phyloP scores from a whole-genome alignment of 2,329 filamentous ascomycete genomes.

The Mariannaea sp. region DNA sequence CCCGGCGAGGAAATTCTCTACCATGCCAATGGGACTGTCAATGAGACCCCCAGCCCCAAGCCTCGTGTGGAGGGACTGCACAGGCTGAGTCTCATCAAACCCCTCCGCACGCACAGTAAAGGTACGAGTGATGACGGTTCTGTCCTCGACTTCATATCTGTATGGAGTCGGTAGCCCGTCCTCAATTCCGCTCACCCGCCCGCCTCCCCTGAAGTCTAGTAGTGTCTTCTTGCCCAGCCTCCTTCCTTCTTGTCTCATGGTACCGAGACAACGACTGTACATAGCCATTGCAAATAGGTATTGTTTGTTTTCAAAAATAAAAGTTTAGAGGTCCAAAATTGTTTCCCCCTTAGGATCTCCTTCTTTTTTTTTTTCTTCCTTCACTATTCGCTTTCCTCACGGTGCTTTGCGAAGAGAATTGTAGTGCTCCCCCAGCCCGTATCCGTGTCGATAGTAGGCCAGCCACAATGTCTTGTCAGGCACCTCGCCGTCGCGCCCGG shows the following conservation, averaged over 20 bases:
- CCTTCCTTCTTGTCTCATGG: conserved; percentile 29
- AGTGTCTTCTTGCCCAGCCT: background rate
- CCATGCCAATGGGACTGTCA: conserved; percentile 49
- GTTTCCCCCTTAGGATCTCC: too few species aligned
- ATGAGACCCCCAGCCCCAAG: conserved; percentile 47
- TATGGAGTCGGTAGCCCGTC: conserved; percentile 51
- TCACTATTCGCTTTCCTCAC: conserved; percentile 13
- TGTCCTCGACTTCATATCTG: conserved; percentile 58
- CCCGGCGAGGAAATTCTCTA: conserved; percentile 73
- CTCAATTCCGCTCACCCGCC: conserved; percentile 8
- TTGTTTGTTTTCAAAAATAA: too few species aligned
- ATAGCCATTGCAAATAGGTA: conserved; percentile 29
- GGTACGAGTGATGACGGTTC: conserved; percentile 52
- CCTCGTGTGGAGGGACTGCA: conserved; percentile 47
- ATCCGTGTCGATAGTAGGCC: conserved; percentile 93
- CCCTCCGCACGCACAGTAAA: conserved; percentile 53
- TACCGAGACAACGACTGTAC: conserved; percentile 34
- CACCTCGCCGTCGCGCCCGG: conserved; percentile 49
- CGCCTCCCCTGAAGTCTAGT: background rate
- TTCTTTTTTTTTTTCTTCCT: conserved; percentile 16
- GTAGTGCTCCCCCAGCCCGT: conserved; percentile 95
- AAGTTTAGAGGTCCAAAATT: conserved; percentile 26
- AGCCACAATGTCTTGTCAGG: conserved; percentile 73
- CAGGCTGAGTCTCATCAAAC: conserved; percentile 56
- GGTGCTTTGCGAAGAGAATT: conserved; percentile 73